phyloP scores from a whole-genome alignment of 805 yeast genomes.

The Maudiozyma bulderi region DNA sequence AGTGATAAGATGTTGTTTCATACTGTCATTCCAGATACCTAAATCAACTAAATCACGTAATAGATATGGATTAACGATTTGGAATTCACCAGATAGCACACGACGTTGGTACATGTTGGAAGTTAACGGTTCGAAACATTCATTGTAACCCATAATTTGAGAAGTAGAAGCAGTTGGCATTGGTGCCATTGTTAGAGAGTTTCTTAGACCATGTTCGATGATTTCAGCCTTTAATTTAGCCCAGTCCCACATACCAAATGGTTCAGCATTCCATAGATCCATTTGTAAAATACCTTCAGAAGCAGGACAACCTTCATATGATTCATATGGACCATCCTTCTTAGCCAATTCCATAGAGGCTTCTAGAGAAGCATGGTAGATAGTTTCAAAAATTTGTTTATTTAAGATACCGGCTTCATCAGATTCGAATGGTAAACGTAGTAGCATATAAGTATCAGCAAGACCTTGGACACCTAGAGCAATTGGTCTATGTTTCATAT shows the following conservation, averaged over 20 bases:
- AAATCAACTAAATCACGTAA: slow-evolving; percentile 68
- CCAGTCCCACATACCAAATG: slow-evolving; percentile 82
- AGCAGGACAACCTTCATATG: slow-evolving; percentile 80
- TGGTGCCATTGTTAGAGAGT: slow-evolving; percentile 81
- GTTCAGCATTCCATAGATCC: slow-evolving; percentile 77
- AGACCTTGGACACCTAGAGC: slow-evolving; percentile 94
- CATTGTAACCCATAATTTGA: slow-evolving; percentile 84
- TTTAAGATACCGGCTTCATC: slow-evolving; percentile 65
- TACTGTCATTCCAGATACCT: slow-evolving; percentile 70
- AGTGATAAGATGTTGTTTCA: slow-evolving; percentile 65
- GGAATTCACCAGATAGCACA: slow-evolving; percentile 86
- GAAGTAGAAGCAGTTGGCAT: slow-evolving; percentile 99
- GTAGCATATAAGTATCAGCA: slow-evolving; percentile 76
- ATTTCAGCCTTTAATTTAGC: slow-evolving; percentile 50
- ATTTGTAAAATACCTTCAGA: slow-evolving; percentile 76
- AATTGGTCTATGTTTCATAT: slow-evolving; percentile 75
- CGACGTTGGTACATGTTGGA: slow-evolving; percentile 84
- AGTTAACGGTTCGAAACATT: slow-evolving; percentile 91
- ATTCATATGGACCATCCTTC: slow-evolving; percentile 54
- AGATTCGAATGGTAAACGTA: slow-evolving; percentile 86
- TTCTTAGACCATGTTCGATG: slow-evolving; percentile 60
- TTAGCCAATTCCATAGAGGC: slow-evolving; percentile 73
- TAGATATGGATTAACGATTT: slow-evolving; percentile 77
- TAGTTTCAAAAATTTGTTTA: slow-evolving; percentile 84
- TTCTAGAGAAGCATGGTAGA: slow-evolving; percentile 88